Conservation (phyloP, 192 early-diverging fungal genomes). For the Linnemannia zychae region DNA sequence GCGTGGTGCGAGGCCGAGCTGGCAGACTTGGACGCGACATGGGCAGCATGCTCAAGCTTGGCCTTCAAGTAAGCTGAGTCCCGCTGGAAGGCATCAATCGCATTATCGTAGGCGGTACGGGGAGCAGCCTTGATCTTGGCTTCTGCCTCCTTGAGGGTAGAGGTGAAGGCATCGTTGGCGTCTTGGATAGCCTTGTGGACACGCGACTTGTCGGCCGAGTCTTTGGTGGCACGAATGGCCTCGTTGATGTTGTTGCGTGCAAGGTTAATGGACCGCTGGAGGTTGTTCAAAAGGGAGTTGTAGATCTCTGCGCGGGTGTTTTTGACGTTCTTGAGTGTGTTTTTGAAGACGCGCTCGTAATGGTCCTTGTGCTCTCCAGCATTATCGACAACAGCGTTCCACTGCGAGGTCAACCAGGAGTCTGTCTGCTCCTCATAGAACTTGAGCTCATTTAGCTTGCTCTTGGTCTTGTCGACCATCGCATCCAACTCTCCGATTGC, state of each 20-base stretch:
- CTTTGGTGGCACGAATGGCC: constrained; percentile 32
- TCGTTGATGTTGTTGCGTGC: constrained; percentile 37
- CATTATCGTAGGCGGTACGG: constrained; percentile 26
- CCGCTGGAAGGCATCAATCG: constrained; percentile 37
- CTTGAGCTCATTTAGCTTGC: constrained; percentile 49
- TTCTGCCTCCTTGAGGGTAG: constrained; percentile 26
- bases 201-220: constrained; percentile 37
- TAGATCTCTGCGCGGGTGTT: constrained; percentile 39
- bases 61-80: constrained; percentile 37
- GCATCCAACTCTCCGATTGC: constrained; percentile 32
- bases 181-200: constrained; percentile 38
- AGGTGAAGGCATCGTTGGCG: constrained; percentile 29
- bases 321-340: constrained; percentile 32
- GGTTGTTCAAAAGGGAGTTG: constrained; percentile 34
- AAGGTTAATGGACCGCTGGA: constrained; percentile 25
- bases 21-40: constrained; percentile 40
- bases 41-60: constrained; percentile 40
- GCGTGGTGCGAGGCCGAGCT: constrained; percentile 22
- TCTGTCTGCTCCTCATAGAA: constrained; percentile 53
- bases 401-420: constrained; percentile 45
- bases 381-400: constrained; percentile 42
- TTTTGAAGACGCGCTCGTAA: constrained; percentile 41
- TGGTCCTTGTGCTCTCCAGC: constrained; percentile 40
- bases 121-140: constrained; percentile 48
- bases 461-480: constrained; percentile 37